Base-by-base conservation (phyloP, 257 asterid genomes). In the Anisodus tanguticus region DNA sequence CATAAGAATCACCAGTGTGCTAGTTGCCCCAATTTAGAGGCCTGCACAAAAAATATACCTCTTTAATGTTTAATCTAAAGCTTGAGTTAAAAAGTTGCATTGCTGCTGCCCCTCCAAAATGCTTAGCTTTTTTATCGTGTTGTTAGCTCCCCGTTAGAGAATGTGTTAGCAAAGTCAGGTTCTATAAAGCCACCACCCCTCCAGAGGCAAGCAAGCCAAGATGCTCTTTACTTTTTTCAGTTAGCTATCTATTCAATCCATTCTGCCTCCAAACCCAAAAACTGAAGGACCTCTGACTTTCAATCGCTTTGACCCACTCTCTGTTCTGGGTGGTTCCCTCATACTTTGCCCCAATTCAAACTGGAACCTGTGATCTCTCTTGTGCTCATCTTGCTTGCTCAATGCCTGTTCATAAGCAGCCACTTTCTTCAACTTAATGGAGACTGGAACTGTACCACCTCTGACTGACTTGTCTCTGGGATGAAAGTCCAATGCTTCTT, bases 261-360 rank as follows among this genome's bases (percentile, higher is more conserved):
- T 89, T 79, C 90, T 86, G 86, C 84, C 85, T 78, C 84, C 91
- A 54, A 89, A 80, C 83, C 97, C 92, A 79, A 89, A 81, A 85
- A 85, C 80, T 17, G 98, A 89, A 60, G 95, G 97, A 49, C 97
- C 98, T 90, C 91, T 89, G 85, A 94, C 92, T 90, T 91, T 92
- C 78, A 92, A 90, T 60, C 97, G 94, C 87, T 86, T 95, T 2
- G 94, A 88, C 83, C 92, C 95, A 74, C 86, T 81, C 87, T 89
- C 96, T 57, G 82, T 55, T 3, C 90, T 68, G 22, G 86, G 89
- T 68, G 89, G 84, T 83, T 87, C 92, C 89, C 91, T 89, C 62
- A 3, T 41, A 26, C 83, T 81, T 83, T 85, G 91, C 77, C 89
- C 89, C 55, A 82, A 13, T 79, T 88, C 92, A 10, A 87, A 87